Evolutionary conservation across 2,329 filamentous ascomycete genomes (phyloP), one percentile per base, ranked within the genome.

Genomic region (Aureobasidium sp.): DNA sequence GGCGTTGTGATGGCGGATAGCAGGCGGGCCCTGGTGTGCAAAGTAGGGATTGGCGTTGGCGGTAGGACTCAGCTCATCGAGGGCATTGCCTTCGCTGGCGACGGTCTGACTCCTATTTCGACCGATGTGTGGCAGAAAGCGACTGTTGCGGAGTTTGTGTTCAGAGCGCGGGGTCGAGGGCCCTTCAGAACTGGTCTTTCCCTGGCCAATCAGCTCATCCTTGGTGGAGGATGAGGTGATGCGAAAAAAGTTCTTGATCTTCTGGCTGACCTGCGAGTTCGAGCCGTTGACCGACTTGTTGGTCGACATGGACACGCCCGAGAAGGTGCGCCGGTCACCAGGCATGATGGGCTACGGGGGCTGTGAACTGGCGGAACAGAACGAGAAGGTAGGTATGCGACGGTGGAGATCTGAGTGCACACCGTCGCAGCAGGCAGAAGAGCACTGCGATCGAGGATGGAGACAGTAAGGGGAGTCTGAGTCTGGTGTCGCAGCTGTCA

Each of bases 41-140:
- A 97, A 99, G 77, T 99, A 99, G 20, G 94, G 94, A 74, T 99
- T 99, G 66, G 91, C 93, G 72, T 93, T 87, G 57, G 92, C 93
- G 5, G 91, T 97, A 29, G 94, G 94, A 71, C 92, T 96, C 70
- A 96, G 82, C 75, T 97, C 92, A 68, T 97, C 93, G 67, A 97
- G 82, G 63, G 88, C 85, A 72, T 97, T 91, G 68, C 92, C 92
- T 77, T 97, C 93, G 76, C 91, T 96, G 68, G 90, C 90, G 62
- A 95, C 90, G 29, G 93, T 97, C 64, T 89, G 87, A 39, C 91
- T 95, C 70, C 93, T 87, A 73, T 93, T 91, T 69, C 93, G 88
- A 72, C 88, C 88, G 72, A 95, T 90, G 69, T 89, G 87, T 65
- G 88, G 90, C 70, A 96, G 89, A 79, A 96, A 96, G 70, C 90